Percentiles rank a stretch among this genome's conserved stretches.
phyloP scores from a whole-genome alignment of 305 asterid genomes.

The Fraxinus dipetala region DNA sequence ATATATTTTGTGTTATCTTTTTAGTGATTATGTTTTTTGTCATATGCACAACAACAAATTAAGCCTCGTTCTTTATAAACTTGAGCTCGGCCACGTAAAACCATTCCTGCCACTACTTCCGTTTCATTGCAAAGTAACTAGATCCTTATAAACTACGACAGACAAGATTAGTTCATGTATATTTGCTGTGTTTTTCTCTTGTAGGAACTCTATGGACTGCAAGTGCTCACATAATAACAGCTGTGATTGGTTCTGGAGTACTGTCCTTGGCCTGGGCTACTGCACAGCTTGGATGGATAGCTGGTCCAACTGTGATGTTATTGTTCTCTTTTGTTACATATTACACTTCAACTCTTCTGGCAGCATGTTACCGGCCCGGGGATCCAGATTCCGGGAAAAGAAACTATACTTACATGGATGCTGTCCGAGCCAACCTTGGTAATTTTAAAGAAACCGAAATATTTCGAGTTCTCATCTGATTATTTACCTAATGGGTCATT shows the following conservation, averaged over 20 bases:
- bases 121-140: background rate
- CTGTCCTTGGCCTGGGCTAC: background rate
- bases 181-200: background rate
- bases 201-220: background rate
- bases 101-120: background rate
- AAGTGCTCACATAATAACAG: background rate
- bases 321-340: constrained; percentile 39
- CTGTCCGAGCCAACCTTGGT: constrained; percentile 38
- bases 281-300: constrained; percentile 1
- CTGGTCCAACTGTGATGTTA: constrained; percentile 5
- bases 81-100: background rate
- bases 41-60: background rate
- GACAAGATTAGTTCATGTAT: background rate
- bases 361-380: constrained; percentile 35
- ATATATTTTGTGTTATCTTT: background rate
- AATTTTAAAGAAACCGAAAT: background rate
- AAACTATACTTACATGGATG: constrained; percentile 51
- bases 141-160: background rate
- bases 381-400: constrained; percentile 34
- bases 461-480: background rate
- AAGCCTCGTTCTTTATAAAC: background rate
- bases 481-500: background rate
- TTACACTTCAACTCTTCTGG: constrained; percentile 38
- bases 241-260: background rate
- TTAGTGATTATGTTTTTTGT: background rate